A percentile compares a stretch with the other conserved stretches of the same genome.
Conservation (phyloP, 257 asterid species). For the Solanum tarijense region DNA sequence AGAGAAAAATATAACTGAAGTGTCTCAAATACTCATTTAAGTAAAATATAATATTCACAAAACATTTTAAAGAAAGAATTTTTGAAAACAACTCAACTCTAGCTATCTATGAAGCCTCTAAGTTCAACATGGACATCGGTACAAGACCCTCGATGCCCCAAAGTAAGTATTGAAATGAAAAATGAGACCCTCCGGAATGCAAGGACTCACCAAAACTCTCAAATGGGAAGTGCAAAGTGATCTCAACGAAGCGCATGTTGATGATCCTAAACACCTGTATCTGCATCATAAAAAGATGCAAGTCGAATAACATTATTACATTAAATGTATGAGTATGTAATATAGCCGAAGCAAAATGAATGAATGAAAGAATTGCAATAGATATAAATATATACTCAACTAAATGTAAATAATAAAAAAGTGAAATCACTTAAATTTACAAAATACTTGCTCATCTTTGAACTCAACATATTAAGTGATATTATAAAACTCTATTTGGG, state of each 20-base stretch:
- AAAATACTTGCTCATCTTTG: background rate
- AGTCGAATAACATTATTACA: background rate
- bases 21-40: background rate
- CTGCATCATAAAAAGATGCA: background rate
- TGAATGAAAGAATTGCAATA: background rate
- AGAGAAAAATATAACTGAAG: too few species aligned
- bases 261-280: too few species aligned
- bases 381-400: background rate
- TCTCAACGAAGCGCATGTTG: too few species aligned
- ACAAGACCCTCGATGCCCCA: too few species aligned
- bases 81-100: background rate
- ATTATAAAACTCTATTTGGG: background rate
- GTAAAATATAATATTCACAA: background rate
- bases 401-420: too few species aligned
- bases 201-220: too few species aligned
- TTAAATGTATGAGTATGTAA: background rate
- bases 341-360: background rate
- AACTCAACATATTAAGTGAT: background rate
- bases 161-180: too few species aligned
- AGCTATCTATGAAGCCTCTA: background rate
- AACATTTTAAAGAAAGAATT: background rate
- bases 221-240: too few species aligned
- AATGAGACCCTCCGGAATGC: too few species aligned
- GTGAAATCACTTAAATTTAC: background rate
- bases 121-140: too few species aligned